phyloP scores from a whole-genome alignment of 164 flowering plant genomes.

The Macadamia tetraphylla region DNA sequence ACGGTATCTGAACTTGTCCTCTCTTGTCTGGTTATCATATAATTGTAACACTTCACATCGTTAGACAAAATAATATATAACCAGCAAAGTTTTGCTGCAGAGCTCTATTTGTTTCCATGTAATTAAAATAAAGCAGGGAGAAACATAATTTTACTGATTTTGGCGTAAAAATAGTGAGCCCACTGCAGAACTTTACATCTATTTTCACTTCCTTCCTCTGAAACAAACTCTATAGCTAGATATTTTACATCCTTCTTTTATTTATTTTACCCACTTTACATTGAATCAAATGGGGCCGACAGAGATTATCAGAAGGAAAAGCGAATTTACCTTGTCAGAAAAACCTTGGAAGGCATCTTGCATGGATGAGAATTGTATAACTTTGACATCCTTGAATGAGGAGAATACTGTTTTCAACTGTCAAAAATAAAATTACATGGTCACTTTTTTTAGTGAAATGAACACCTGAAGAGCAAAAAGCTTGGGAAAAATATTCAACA shows the following conservation, averaged over 20 bases:
- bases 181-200: too few species aligned
- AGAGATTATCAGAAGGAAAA: not conserved
- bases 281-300: too few species aligned
- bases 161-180: too few species aligned
- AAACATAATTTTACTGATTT: too few species aligned
- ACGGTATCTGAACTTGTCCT: constrained; percentile 71
- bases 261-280: too few species aligned
- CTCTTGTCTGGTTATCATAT: constrained; percentile 41
- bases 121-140: too few species aligned
- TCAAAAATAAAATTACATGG: constrained; percentile 1
- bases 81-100: not conserved
- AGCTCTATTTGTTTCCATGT: not conserved
- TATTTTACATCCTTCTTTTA: too few species aligned
- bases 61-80: not conserved
- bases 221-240: too few species aligned
- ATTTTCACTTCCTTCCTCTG: too few species aligned
- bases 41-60: not conserved
- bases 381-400: constrained; percentile 74
- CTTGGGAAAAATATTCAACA: too few species aligned
- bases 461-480: too few species aligned
- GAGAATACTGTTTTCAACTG: constrained; percentile 71
- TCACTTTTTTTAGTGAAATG: not conserved
- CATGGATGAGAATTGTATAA: constrained; percentile 82
- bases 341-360: constrained; percentile 83
- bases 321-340: constrained; percentile 58